These are phyloP conservation scores for Globisporangium paddicum DNA, from an alignment of 352 stramenopile species.

Conservation along the genomic window DNA sequence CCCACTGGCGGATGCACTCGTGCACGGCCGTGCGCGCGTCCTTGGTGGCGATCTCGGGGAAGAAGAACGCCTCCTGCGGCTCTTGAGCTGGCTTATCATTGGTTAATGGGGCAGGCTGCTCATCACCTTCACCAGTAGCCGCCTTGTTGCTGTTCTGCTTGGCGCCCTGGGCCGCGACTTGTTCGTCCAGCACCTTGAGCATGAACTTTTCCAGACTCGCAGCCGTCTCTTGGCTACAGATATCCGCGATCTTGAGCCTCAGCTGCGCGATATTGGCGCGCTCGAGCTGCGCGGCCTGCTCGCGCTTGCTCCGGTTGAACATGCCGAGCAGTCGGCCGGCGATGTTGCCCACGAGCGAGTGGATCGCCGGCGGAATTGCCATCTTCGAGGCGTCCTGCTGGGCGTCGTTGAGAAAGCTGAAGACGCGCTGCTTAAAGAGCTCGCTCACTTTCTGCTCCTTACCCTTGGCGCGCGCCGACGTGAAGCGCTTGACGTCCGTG, in stretches of 20 bases:
- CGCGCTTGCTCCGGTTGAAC: conserved; percentile 64
- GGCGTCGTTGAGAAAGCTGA: conserved; percentile 49
- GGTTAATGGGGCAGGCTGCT: background rate
- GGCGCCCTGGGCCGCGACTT: conserved; percentile 13
- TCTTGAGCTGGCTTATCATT: background rate
- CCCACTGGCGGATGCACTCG: conserved; percentile 68
- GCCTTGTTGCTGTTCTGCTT: conserved; percentile 12
- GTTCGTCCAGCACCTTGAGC: conserved; percentile 27
- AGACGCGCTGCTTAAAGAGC: conserved; percentile 74
- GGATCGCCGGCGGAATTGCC: conserved; percentile 29
- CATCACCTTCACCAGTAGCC: background rate
- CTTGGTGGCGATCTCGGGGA: conserved; percentile 78
- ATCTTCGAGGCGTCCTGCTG: conserved; percentile 17
- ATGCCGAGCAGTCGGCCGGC: conserved; percentile 47
- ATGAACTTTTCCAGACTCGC: conserved; percentile 39
- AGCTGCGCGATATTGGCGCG: conserved; percentile 42
- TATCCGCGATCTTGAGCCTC: conserved; percentile 25
- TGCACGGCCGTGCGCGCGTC: conserved; percentile 84
- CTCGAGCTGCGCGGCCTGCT: conserved; percentile 23
- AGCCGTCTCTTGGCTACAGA: conserved; percentile 45
- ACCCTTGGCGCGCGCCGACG: conserved; percentile 14
- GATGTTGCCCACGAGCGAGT: conserved; percentile 56
- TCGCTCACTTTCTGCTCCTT: conserved; percentile 70
- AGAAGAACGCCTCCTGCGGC: conserved; percentile 39
- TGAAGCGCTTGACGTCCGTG: conserved; percentile 55